These are phyloP conservation scores for Pichia sporocuriosa DNA, from an alignment of 805 yeast genomes.

Conservation along the genomic window DNA sequence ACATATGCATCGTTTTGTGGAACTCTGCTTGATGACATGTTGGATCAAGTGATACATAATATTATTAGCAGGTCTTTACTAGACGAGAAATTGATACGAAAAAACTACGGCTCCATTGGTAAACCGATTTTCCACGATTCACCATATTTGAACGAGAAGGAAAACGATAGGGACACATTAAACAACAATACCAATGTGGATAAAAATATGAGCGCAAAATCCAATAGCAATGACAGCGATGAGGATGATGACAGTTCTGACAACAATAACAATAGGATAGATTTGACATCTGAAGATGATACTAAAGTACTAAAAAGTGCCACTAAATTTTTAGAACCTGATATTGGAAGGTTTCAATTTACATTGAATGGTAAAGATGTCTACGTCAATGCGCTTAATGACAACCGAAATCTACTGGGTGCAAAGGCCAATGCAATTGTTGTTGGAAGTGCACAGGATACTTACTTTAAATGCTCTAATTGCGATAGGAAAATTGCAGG, in stretches of 20 bases:
- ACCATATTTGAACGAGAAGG: background rate
- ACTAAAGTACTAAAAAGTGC: no score
- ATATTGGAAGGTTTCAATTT: conserved; percentile 27
- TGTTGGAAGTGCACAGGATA: conserved; percentile 21
- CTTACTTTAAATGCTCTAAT: conserved; percentile 69
- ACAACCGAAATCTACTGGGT: conserved; percentile 11
- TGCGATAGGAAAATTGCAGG: conserved; percentile 88
- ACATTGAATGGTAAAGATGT: conserved; percentile 28
- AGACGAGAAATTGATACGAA: conserved; percentile 26
- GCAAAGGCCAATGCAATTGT: conserved; percentile 10
- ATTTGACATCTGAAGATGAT: conserved; percentile 13
- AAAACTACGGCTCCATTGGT: conserved; percentile 25
- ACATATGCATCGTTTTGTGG: conserved; percentile 28
- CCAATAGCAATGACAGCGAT: no score
- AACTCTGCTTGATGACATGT: conserved; percentile 28
- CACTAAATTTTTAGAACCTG: no score
- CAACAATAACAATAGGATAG: background rate
- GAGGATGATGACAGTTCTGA: background rate
- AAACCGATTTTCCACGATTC: conserved; percentile 23
- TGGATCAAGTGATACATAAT: conserved; percentile 30
- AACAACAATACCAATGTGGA: conserved; percentile 6
- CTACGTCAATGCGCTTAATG: conserved; percentile 18
- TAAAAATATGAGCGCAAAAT: no score
- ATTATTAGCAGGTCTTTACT: conserved; percentile 26
- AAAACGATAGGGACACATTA: conserved; percentile 1